A percentile compares a stretch with the other conserved stretches of the same genome.
These are phyloP conservation scores for Phellopilus nigrolimitatus DNA, from an alignment of 1,284 basidiomycete genomes.

Conservation along the genomic window DNA sequence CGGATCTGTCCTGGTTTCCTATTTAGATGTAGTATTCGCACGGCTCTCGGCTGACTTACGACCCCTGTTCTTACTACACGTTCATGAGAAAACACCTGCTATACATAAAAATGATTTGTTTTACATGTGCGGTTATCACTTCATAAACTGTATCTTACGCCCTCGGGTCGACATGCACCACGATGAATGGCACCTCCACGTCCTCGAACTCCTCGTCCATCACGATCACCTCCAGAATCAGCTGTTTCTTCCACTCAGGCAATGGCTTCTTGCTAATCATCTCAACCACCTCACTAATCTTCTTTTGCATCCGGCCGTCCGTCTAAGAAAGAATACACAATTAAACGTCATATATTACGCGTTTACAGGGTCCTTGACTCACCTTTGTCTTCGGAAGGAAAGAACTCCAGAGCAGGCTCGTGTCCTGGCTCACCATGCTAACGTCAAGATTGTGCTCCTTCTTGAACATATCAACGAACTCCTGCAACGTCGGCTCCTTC, in stretches of 20 bases:
- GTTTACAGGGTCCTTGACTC: slow-evolving; percentile 21
- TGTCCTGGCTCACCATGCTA: slow-evolving; percentile 95
- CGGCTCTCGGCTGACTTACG: too few relatives aligned
- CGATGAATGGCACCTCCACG: slow-evolving; percentile 78
- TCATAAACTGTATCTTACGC: neutral
- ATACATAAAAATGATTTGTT: neutral
- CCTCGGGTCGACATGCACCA: slow-evolving; percentile 31
- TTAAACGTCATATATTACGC: neutral
- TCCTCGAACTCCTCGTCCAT: slow-evolving; percentile 88
- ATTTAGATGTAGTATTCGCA: too few relatives aligned
- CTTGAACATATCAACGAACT: slow-evolving; percentile 85
- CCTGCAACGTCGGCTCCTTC: slow-evolving; percentile 83
- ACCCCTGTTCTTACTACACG: too few relatives aligned
- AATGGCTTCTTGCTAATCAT: slow-evolving; percentile 92
- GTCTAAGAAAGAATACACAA: slow-evolving; percentile 43
- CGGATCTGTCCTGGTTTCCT: too few relatives aligned
- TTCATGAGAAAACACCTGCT: too few relatives aligned
- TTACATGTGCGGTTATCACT: neutral
- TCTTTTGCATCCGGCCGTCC: slow-evolving; percentile 84
- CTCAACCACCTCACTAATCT: slow-evolving; percentile 89
- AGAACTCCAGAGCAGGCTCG: slow-evolving; percentile 96
- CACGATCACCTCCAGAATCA: slow-evolving; percentile 94
- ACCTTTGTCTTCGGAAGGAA: slow-evolving; percentile 92
- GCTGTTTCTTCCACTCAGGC: slow-evolving; percentile 72
- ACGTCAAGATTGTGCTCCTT: slow-evolving; percentile 84